Percentiles rank a stretch among this genome's conserved stretches.
Evolutionary conservation across 257 asterid species (phyloP).

Genomic region (Rubia yunnanensis): DNA sequence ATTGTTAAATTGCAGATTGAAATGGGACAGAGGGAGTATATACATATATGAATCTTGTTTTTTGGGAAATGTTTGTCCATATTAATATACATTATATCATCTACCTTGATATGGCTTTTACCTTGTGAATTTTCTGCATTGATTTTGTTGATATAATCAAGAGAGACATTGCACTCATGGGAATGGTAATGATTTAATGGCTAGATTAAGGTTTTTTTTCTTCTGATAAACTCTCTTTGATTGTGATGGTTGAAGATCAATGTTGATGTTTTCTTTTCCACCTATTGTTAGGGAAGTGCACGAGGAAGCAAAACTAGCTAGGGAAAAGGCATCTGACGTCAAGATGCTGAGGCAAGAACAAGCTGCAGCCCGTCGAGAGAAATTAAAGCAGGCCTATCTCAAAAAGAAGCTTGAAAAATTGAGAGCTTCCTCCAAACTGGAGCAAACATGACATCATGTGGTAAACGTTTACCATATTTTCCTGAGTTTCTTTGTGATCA

Average conservation of each 20-base stretch:
- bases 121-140: not conserved
- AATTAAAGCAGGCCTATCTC: constrained; percentile 85
- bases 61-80: not conserved
- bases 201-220: not conserved
- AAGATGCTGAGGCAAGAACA: constrained; percentile 83
- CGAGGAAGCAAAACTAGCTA: constrained; percentile 83
- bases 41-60: not conserved
- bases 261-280: not conserved
- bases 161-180: not conserved
- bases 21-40: too few species aligned
- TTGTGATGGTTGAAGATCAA: not conserved
- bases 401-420: constrained; percentile 76
- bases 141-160: not conserved
- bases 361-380: constrained; percentile 73
- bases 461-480: not conserved
- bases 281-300: constrained; percentile 76
- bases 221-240: not conserved
- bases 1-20: too few species aligned
- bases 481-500: not conserved
- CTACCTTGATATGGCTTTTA: not conserved
- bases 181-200: not conserved
- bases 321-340: constrained; percentile 79
- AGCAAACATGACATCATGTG: constrained; percentile 35
- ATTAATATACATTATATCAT: not conserved
- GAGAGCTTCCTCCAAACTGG: constrained; percentile 67